Percentiles rank a stretch among this genome's conserved stretches.
Conservation (phyloP, 1,284 basidiomycete species). For the Xerocomus amazonicus region DNA sequence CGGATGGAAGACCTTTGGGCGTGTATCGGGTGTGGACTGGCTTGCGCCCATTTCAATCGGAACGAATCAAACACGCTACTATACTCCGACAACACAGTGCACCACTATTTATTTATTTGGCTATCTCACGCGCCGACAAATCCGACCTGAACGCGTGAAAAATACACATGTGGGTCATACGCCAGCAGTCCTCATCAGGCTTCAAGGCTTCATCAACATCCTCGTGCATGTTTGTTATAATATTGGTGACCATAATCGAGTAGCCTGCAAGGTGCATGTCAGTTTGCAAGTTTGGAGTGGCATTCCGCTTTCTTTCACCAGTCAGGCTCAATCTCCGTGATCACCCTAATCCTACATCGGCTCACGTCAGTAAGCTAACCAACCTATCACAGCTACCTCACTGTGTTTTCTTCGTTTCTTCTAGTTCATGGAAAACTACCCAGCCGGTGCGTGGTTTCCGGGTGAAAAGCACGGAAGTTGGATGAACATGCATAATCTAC, state of each 20-base stretch:
- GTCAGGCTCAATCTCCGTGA: constrained; percentile 61
- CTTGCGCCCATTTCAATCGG: constrained; percentile 53
- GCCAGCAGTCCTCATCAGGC: too few relatives aligned
- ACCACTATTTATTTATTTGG: constrained; percentile 19
- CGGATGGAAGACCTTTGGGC: constrained; percentile 58
- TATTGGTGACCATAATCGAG: constrained; percentile 50
- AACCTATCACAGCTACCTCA: constrained; percentile 36
- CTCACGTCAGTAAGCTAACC: constrained; percentile 7
- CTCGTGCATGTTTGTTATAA: constrained; percentile 29
- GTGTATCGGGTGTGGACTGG: constrained; percentile 55
- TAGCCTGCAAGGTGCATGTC: constrained; percentile 34
- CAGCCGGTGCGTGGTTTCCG: constrained; percentile 86
- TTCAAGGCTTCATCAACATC: not conserved
- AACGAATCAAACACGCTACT: not conserved
- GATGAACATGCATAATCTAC: constrained; percentile 86
- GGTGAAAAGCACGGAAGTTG: constrained; percentile 92
- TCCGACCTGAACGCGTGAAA: not conserved
- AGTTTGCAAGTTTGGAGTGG: not conserved
- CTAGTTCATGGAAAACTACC: constrained; percentile 94
- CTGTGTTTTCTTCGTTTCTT: constrained; percentile 93
- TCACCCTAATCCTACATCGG: constrained; percentile 44
- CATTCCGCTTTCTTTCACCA: constrained; percentile 37
- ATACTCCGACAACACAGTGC: too few relatives aligned
- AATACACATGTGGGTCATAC: too few relatives aligned
- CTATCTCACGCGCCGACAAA: constrained; percentile 2